phyloP scores from a whole-genome alignment of 345 rosid genomes.

The Syzygium grande region DNA sequence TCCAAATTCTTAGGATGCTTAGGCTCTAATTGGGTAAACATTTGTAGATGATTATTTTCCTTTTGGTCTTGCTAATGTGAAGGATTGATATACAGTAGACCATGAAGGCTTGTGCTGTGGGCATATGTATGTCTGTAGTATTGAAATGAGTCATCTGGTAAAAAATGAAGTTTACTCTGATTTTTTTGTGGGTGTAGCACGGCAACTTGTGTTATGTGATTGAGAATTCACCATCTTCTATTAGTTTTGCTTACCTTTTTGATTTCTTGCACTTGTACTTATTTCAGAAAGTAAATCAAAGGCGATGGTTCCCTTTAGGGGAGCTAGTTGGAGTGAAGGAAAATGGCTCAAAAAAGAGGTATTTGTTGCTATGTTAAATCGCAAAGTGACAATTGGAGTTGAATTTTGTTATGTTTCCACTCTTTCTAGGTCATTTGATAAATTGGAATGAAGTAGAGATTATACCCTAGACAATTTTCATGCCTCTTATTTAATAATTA shows the following conservation, averaged over 20 bases:
- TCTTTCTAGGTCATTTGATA: background rate
- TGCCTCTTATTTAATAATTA: no score
- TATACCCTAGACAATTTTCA: no score
- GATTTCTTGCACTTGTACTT: background rate
- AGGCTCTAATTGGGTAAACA: background rate
- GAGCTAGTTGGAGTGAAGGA: slow-evolving; percentile 67
- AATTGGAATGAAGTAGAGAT: no score
- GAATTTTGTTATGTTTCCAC: background rate
- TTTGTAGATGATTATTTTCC: background rate
- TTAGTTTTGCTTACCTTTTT: background rate
- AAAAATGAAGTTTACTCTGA: background rate
- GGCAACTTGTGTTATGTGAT: background rate
- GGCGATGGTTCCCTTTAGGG: slow-evolving; percentile 65
- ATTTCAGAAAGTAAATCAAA: slow-evolving; percentile 25
- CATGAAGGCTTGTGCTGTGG: background rate
- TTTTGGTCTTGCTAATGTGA: background rate
- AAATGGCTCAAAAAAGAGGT: slow-evolving; percentile 80
- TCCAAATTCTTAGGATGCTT: background rate
- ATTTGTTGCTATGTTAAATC: background rate
- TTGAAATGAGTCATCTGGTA: background rate
- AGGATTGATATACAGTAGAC: background rate
- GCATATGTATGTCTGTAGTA: background rate
- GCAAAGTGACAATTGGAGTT: background rate
- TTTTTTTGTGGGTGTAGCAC: background rate
- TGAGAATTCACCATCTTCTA: background rate